Base-by-base conservation (phyloP, 805 yeast species). In the Lachancea quebecensis region DNA sequence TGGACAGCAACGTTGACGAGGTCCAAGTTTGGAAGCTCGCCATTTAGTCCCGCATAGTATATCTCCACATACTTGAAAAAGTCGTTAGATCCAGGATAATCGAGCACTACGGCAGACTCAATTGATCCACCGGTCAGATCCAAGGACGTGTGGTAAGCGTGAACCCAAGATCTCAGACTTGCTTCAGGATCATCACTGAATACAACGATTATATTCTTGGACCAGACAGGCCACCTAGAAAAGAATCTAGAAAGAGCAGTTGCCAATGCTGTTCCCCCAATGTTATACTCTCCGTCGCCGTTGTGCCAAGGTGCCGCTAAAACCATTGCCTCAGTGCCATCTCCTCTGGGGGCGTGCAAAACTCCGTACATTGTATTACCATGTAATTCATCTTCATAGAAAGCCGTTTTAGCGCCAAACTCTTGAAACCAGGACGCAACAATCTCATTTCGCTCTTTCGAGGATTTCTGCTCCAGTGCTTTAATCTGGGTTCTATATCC, bases 11-110 rank as follows among this genome's bases (percentile, higher is more conserved):
- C 77, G 59, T 93, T 93, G 39, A 93, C 68, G 45, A 93, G 67
- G 66, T 93, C 99, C 56, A 93, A 72, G 61, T 93, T 93, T 12
- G 99, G 99, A 52, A 90, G 72, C 65, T 89, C 97, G 16, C 99
- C 99, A 59, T 93, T 93, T 47, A 90, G 71, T 0, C 99, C 99
- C 49, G 85, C 88, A 60, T 87, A 91, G 39, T 69, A 71, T 37
- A 93, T 62, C 60, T 90, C 96, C 29, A 85, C 65, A 56, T 75
- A 78, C 45, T 84, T 86, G 60, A 89, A 78, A 53, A 77, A 73
- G 61, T 90, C 98, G 31, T 62, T 59, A 1, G 65, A 63, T 7
- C 78, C 75, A 2, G 93, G 80, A 58, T 77, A 88, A 61, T 93
- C 98, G 48, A 93, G 56, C 16, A 89, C 82, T 3, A 93, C 60